These are phyloP conservation scores for Phallus indusiatus DNA, from an alignment of 768 basidiomycete species.

Conservation along the genomic window DNA sequence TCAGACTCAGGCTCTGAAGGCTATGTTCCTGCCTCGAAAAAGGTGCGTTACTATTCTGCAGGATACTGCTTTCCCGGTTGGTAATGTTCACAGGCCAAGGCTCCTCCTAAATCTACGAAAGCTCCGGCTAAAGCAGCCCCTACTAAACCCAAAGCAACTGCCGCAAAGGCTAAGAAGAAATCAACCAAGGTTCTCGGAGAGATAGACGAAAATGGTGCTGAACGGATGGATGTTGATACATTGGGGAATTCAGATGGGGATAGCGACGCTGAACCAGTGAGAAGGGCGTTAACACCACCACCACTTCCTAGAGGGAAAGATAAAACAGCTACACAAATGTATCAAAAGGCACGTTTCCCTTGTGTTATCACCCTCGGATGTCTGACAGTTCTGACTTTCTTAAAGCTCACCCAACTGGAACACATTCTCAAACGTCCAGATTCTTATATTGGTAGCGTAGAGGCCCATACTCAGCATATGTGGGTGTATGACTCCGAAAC, in stretches of 20 bases:
- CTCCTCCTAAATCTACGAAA: conserved; percentile 14
- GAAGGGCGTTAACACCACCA: conserved; percentile 12
- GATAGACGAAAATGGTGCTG: conserved; percentile 50
- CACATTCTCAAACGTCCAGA: conserved; percentile 90
- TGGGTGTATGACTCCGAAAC: conserved; percentile 87
- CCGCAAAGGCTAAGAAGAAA: conserved; percentile 49
- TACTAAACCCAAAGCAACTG: conserved; percentile 13
- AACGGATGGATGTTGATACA: conserved; percentile 31
- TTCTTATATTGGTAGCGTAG: conserved; percentile 94
- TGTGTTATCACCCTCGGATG: not conserved
- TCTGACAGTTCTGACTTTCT: conserved; percentile 7
- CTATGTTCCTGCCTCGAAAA: conserved; percentile 43
- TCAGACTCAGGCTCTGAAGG: conserved; percentile 61
- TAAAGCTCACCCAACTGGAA: conserved; percentile 86
- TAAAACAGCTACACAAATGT: conserved; percentile 87
- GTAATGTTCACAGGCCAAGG: conserved; percentile 22
- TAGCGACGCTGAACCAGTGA: conserved; percentile 18
- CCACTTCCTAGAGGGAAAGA: conserved; percentile 41
- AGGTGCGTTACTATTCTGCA: conserved; percentile 2
- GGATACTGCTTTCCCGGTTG: not conserved
- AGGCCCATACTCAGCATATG: conserved; percentile 76
- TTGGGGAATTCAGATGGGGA: conserved; percentile 31
- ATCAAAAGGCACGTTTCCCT: conserved; percentile 59
- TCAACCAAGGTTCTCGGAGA: conserved; percentile 39
- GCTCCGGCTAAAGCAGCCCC: conserved; percentile 20